A percentile compares a stretch with the other conserved stretches of the same genome.
Conservation (phyloP, 768 basidiomycete genomes). For the Cyclocybe aegerita region DNA sequence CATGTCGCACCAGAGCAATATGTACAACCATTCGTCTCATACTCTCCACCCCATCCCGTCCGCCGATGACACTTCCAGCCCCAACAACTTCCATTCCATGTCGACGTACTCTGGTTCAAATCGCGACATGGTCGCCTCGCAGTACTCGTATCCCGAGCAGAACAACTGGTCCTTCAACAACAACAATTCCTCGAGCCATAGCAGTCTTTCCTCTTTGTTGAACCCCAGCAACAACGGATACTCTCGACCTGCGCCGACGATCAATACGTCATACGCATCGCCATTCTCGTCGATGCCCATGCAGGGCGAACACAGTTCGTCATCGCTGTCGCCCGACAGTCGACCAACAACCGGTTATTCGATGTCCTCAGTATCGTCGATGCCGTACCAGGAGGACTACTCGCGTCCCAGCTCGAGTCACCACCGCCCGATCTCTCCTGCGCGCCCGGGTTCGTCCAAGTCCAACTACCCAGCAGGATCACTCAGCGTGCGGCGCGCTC, state of each 20-base stretch:
- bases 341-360: conserved; percentile 86
- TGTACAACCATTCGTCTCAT: conserved; percentile 63
- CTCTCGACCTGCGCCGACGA: conserved; percentile 64
- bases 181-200: conserved; percentile 55
- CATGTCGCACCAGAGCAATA: conserved; percentile 48
- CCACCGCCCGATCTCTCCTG: conserved; percentile 68
- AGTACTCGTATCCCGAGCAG: conserved; percentile 66
- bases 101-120: conserved; percentile 41
- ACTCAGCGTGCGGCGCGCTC: conserved; percentile 67
- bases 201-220: conserved; percentile 74
- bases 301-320: conserved; percentile 66
- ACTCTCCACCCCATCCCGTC: conserved; percentile 68
- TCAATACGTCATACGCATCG: conserved; percentile 70
- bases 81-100: conserved; percentile 38
- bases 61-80: conserved; percentile 65
- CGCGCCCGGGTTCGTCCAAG: conserved; percentile 71
- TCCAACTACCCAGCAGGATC: conserved; percentile 51
- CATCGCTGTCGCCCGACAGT: conserved; percentile 81
- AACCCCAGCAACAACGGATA: conserved; percentile 66
- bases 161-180: conserved; percentile 53
- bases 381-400: conserved; percentile 75
- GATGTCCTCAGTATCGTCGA: conserved; percentile 76
- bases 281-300: conserved; percentile 72
- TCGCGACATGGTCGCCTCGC: conserved; percentile 42
- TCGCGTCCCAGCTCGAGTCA: conserved; percentile 75